Percentiles rank a stretch among this genome's conserved stretches.
phyloP scores from a whole-genome alignment of 345 rosid genomes.

The Physaria fendleri region DNA sequence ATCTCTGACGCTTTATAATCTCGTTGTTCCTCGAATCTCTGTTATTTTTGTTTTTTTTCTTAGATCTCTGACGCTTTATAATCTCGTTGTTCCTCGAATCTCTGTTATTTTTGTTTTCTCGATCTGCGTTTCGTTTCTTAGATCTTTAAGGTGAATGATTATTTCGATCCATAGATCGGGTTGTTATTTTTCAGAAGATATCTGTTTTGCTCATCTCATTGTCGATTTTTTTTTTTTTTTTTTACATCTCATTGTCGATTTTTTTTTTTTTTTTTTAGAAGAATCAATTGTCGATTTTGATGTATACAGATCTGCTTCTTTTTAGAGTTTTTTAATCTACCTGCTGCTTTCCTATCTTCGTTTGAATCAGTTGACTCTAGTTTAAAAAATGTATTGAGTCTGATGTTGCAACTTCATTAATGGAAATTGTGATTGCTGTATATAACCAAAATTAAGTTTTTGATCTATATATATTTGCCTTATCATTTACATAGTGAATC shows the following conservation, averaged over 20 bases:
- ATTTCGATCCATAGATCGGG: neutral
- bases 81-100: neutral
- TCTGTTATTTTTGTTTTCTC: neutral
- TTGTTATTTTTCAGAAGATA: neutral
- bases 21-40: neutral
- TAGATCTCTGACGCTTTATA: constrained; percentile 18
- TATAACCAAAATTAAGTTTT: neutral
- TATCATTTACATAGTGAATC: too few relatives aligned
- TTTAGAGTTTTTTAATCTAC: too few relatives aligned
- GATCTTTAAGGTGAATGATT: constrained; percentile 15
- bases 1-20: constrained; percentile 14
- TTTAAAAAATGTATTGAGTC: neutral
- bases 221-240: too few relatives aligned
- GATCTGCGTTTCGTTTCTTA: neutral
- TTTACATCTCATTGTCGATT: too few relatives aligned
- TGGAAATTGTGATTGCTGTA: neutral
- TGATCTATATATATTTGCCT: too few relatives aligned
- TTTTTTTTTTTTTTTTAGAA: too few relatives aligned
- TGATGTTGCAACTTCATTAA: neutral
- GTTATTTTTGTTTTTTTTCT: neutral
- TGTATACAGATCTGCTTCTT: neutral
- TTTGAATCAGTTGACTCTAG: neutral
- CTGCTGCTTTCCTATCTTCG: neutral
- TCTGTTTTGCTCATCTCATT: too few relatives aligned
- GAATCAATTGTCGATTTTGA: too few relatives aligned